Conservation (phyloP, 2,329 filamentous ascomycete species). For the Diaporthe sp. region DNA sequence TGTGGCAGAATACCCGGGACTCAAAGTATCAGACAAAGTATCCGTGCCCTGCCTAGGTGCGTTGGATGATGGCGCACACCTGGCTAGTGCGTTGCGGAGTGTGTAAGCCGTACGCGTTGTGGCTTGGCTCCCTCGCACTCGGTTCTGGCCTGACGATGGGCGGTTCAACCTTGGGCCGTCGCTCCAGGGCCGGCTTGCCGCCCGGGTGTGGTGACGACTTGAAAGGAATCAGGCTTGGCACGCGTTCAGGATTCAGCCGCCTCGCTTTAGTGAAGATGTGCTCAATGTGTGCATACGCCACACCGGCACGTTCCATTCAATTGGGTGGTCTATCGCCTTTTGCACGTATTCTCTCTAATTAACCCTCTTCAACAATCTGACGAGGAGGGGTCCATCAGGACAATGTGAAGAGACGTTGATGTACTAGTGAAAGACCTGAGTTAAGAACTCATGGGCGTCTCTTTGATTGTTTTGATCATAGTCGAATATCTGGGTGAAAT, state of each 20-base stretch:
- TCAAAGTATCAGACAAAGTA: neutral
- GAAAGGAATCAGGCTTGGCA: neutral
- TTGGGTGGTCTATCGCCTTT: neutral
- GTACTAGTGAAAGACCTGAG: neutral
- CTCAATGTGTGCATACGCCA: neutral
- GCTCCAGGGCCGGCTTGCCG: neutral
- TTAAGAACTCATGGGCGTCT: neutral
- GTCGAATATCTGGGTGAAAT: neutral
- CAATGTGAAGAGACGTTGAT: neutral
- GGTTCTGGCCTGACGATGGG: neutral
- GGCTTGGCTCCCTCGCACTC: conserved; percentile 10
- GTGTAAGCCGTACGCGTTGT: neutral
- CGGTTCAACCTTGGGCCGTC: conserved; percentile 7
- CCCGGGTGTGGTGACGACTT: neutral
- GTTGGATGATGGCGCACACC: neutral
- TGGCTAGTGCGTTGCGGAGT: neutral
- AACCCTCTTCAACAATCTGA: neutral
- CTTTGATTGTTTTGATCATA: neutral
- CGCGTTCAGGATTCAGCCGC: neutral
- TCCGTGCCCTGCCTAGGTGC: neutral
- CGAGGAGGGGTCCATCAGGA: neutral
- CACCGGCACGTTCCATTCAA: neutral
- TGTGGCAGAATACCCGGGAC: too few relatives aligned
- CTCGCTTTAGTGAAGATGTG: neutral
- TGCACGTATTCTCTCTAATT: neutral